Conservation (phyloP, 345 rosid genomes). For the Cardamine resedifolia region DNA sequence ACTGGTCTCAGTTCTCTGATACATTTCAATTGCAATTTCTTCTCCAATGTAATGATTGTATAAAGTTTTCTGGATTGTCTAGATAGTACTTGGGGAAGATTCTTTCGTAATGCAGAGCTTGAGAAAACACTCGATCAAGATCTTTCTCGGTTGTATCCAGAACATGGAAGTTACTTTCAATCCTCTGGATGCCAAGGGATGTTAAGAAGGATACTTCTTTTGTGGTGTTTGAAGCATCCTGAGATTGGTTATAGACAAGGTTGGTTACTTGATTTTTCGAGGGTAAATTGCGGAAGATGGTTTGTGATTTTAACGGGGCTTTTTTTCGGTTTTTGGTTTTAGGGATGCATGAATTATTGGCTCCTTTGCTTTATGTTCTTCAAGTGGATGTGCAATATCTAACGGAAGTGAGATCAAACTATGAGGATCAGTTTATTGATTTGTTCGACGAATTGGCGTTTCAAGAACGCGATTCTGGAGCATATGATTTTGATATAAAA, state of each 20-base stretch:
- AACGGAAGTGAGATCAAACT: slow-evolving; percentile 66
- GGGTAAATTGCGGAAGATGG: background rate
- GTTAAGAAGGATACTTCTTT: slow-evolving; percentile 77
- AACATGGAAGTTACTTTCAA: slow-evolving; percentile 92
- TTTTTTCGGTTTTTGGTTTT: slow-evolving; percentile 13
- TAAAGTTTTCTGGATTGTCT: slow-evolving; percentile 29
- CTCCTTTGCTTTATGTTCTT: slow-evolving; percentile 91
- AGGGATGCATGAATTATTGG: slow-evolving; percentile 99
- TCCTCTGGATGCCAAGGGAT: slow-evolving; percentile 95
- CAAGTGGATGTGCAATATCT: slow-evolving; percentile 82
- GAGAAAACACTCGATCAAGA: slow-evolving; percentile 96
- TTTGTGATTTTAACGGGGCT: background rate
- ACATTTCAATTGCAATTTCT: background rate
- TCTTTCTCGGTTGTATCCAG: slow-evolving; percentile 89
- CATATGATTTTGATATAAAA: slow-evolving; percentile 72
- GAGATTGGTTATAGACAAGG: slow-evolving; percentile 95
- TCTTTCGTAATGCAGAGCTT: slow-evolving; percentile 89
- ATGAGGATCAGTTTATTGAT: slow-evolving; percentile 89
- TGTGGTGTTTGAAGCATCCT: slow-evolving; percentile 95
- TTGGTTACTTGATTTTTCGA: slow-evolving; percentile 20
- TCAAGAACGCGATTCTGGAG: slow-evolving; percentile 64
- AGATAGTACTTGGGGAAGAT: slow-evolving; percentile 98
- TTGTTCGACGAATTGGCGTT: slow-evolving; percentile 75
- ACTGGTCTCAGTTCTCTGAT: background rate
- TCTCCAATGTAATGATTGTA: background rate